Evolutionary conservation across 352 stramenopile genomes (phyloP).

Genomic region (Phytophthora europaea): DNA sequence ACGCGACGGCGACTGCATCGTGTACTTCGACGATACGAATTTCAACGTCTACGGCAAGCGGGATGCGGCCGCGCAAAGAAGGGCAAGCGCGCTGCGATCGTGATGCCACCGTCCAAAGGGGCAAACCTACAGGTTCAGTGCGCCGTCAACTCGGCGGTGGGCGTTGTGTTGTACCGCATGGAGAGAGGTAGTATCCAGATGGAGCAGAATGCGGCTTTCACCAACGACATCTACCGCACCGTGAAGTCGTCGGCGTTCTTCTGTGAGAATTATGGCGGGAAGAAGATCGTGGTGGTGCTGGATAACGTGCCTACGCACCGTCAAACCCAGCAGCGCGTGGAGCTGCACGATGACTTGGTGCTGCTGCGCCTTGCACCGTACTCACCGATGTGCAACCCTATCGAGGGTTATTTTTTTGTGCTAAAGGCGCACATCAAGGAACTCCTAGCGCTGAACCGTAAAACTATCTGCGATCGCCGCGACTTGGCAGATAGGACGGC

Average conservation of each 20-base stretch:
- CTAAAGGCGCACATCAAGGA: too few species aligned
- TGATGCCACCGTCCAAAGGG: conserved; percentile 3
- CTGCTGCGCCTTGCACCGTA: too few species aligned
- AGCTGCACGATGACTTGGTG: too few species aligned
- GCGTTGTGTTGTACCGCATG: conserved; percentile 1
- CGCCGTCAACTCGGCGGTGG: background rate
- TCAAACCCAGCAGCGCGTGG: background rate
- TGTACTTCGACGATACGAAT: conserved; percentile 13
- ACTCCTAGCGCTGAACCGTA: too few species aligned
- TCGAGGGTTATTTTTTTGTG: too few species aligned
- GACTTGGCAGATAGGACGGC: too few species aligned
- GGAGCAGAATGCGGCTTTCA: background rate
- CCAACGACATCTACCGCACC: background rate
- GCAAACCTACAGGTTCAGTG: conserved; percentile 18
- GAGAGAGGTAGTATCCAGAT: background rate
- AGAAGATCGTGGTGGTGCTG: conserved; percentile 4
- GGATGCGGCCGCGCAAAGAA: background rate
- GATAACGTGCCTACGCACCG: background rate
- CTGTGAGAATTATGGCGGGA: background rate
- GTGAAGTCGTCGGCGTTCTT: background rate
- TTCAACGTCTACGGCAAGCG: conserved; percentile 4
- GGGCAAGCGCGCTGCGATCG: background rate
- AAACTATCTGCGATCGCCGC: too few species aligned
- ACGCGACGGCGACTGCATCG: background rate
- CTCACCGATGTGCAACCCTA: too few species aligned